Evolutionary conservation across 495 filamentous ascomycete species (phyloP), one percentile per base, ranked within the genome.

Genomic region (Pyrenula massariospora): DNA sequence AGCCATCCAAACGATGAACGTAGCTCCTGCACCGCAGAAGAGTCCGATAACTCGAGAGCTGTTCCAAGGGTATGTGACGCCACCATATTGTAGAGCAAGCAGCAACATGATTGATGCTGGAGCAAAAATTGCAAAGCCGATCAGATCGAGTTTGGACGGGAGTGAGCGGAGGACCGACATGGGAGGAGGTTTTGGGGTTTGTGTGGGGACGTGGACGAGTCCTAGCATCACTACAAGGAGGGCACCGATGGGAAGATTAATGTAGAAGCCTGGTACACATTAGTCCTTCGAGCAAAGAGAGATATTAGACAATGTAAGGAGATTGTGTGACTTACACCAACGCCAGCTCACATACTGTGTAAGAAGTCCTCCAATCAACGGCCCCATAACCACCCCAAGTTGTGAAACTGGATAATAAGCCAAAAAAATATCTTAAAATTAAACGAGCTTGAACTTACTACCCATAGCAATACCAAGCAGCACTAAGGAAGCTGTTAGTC

Each of bases 201-300:
- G 59, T 53, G 75, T 63, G 2, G 83, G 81, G 3, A 82, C 70
- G 3, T 70, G 61, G 57, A 80, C 61, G 57, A 82, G 69, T 24
- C 74, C 53, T 19, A 83, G 47, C 12, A 71, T 54, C 8, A 74
- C 19, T 5, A 66, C 73, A 1, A 75, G 71, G 12, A 81, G 53
- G 2, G 58, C 80, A 12, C 81, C 82, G 48, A 84, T 70, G 0
- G 82, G 82, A 22, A 86, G 71, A 61, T 85, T 87, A 56, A 86
- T 77, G 59, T 81, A 85, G 62, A 85, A 85, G 62, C 83, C 70
- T 77, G 22, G 15, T n/a, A 53, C 11, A 20, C 55, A 21, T n/a
- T 50, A n/a, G 53, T 23, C 31, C 11, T 59, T 49, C 11, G 47
- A 56, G 47, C 22, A 22, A 53, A n/a, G 53, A 55, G 24, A 56